These are phyloP conservation scores for Aspergillus diversus DNA, from an alignment of 495 filamentous ascomycete genomes.

Conservation along the genomic window DNA sequence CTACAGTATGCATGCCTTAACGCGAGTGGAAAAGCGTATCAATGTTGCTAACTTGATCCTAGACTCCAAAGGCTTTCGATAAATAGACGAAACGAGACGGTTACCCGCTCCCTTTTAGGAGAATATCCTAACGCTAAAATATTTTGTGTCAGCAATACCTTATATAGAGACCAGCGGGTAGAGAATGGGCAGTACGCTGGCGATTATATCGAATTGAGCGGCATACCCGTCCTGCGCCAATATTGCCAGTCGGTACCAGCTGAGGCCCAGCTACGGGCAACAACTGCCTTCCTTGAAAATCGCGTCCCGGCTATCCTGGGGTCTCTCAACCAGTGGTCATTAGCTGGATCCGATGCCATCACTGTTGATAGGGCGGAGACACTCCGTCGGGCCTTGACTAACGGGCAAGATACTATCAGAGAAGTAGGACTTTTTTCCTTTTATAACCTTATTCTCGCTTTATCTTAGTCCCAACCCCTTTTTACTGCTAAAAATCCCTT, in stretches of 20 bases:
- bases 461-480: background rate
- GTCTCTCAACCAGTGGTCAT: conserved; percentile 17
- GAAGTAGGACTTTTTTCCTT: conserved; percentile 9
- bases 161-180: background rate
- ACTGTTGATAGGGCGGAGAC: conserved; percentile 20
- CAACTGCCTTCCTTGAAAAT: conserved; percentile 5
- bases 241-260: conserved; percentile 9
- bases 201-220: background rate
- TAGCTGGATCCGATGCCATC: conserved; percentile 13
- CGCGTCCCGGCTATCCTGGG: conserved; percentile 14
- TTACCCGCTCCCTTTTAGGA: background rate
- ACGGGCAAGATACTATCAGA: conserved; percentile 4
- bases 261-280: conserved; percentile 7
- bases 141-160: background rate
- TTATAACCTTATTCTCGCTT: background rate
- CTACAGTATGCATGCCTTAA: background rate
- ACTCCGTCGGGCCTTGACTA: conserved; percentile 12
- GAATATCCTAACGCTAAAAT: background rate
- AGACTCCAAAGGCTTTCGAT: background rate
- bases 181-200: background rate
- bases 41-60: background rate
- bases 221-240: conserved; percentile 3
- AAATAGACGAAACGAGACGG: background rate
- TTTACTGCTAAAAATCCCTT: background rate
- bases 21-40: background rate